phyloP scores from a whole-genome alignment of 129 eudicot species.

The Lonicera japonica region DNA sequence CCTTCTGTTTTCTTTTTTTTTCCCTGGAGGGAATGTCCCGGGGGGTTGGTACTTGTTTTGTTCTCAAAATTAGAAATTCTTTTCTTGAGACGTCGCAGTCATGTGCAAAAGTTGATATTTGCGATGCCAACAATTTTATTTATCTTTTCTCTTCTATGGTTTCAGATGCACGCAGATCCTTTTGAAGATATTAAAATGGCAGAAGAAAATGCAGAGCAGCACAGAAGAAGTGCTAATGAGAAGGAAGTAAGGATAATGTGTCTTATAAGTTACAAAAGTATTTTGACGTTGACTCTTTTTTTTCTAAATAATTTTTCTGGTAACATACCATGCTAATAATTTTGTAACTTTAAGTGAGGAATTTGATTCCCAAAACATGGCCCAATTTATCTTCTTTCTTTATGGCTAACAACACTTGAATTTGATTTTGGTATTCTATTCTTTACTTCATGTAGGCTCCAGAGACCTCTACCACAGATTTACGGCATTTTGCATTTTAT shows the following conservation, averaged over 20 bases:
- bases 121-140: neutral
- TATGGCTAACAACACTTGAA: neutral
- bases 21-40: too few relatives aligned
- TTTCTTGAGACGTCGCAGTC: neutral
- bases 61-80: too few relatives aligned
- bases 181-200: constrained; percentile 84
- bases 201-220: constrained; percentile 74
- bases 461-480: constrained; percentile 62
- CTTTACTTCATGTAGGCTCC: constrained; percentile 31
- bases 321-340: neutral
- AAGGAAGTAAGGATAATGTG: constrained; percentile 54
- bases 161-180: constrained; percentile 83
- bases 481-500: constrained; percentile 92
- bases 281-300: neutral
- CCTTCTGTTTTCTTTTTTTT: neutral
- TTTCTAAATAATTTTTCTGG: neutral
- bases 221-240: constrained; percentile 91
- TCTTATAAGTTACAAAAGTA: neutral
- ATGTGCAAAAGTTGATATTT: neutral
- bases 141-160: constrained; percentile 7
- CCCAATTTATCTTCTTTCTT: too few relatives aligned
- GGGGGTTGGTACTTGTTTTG: neutral
- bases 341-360: neutral
- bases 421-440: constrained; percentile 3
- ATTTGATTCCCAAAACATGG: too few relatives aligned